These are phyloP conservation scores for Euclidium syriacum DNA, from an alignment of 345 rosid genomes.

Conservation along the genomic window DNA sequence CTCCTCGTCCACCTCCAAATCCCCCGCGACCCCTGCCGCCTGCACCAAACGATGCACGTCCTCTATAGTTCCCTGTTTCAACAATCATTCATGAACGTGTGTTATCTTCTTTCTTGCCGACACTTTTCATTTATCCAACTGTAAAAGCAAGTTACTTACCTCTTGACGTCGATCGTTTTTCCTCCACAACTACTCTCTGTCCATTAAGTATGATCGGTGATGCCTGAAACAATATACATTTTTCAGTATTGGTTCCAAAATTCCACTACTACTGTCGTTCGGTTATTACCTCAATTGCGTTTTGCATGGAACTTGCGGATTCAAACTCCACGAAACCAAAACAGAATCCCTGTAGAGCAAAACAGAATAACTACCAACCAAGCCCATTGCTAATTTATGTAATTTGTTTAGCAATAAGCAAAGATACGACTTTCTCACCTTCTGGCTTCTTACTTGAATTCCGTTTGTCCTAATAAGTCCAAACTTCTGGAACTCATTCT, in stretches of 20 bases:
- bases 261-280: not conserved
- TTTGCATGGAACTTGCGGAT: conserved; percentile 65
- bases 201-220: conserved; percentile 78
- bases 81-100: no score
- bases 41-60: conserved; percentile 52
- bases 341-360: conserved; percentile 62
- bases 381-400: not conserved
- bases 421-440: conserved; percentile 38
- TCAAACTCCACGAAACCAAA: conserved; percentile 99
- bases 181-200: conserved; percentile 69
- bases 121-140: not conserved
- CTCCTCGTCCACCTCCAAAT: conserved; percentile 59
- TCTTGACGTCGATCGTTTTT: conserved; percentile 84
- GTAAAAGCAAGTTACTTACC: conserved; percentile 49
- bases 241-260: not conserved
- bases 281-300: conserved; percentile 76
- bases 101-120: no score
- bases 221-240: conserved; percentile 46
- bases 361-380: not conserved
- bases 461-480: conserved; percentile 75
- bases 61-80: conserved; percentile 59
- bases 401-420: not conserved
- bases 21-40: conserved; percentile 61
- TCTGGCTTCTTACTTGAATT: conserved; percentile 76
- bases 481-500: conserved; percentile 85